phyloP scores from a whole-genome alignment of 495 filamentous ascomycete species.

The Apodospora peruviana region DNA sequence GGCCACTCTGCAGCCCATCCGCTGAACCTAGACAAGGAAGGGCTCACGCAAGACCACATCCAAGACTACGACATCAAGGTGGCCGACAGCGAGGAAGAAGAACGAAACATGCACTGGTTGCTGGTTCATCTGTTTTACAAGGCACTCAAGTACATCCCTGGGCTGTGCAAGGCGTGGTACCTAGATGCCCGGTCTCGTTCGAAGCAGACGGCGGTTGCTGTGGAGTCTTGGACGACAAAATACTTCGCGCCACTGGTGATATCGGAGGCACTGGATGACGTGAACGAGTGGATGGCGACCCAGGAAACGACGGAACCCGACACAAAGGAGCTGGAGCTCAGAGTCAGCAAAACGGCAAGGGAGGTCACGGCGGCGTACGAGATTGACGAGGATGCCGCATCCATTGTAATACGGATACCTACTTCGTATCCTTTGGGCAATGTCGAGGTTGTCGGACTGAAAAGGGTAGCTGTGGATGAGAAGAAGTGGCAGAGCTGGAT shows the following conservation, averaged over 20 bases:
- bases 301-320: constrained; percentile 50
- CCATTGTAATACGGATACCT: constrained; percentile 73
- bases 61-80: constrained; percentile 55
- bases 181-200: constrained; percentile 66
- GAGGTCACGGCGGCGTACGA: constrained; percentile 80
- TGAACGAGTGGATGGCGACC: constrained; percentile 63
- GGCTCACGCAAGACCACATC: constrained; percentile 56
- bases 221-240: constrained; percentile 78
- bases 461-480: constrained; percentile 79
- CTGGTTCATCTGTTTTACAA: constrained; percentile 83
- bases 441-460: constrained; percentile 69
- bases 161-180: constrained; percentile 83
- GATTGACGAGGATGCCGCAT: constrained; percentile 78
- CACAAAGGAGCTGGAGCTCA: constrained; percentile 68
- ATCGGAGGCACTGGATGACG: constrained; percentile 61
- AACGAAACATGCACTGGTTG: constrained; percentile 73
- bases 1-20: constrained; percentile 63
- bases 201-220: constrained; percentile 66
- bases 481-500: constrained; percentile 87
- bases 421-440: constrained; percentile 71
- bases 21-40: constrained; percentile 45
- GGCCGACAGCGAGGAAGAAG: constrained; percentile 49
- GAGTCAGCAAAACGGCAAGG: constrained; percentile 58
- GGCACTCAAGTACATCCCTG: constrained; percentile 65
- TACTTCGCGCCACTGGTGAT: constrained; percentile 80